These are phyloP conservation scores for Spiromastix sp. DNA, from an alignment of 2,329 filamentous ascomycete genomes.

Conservation along the genomic window DNA sequence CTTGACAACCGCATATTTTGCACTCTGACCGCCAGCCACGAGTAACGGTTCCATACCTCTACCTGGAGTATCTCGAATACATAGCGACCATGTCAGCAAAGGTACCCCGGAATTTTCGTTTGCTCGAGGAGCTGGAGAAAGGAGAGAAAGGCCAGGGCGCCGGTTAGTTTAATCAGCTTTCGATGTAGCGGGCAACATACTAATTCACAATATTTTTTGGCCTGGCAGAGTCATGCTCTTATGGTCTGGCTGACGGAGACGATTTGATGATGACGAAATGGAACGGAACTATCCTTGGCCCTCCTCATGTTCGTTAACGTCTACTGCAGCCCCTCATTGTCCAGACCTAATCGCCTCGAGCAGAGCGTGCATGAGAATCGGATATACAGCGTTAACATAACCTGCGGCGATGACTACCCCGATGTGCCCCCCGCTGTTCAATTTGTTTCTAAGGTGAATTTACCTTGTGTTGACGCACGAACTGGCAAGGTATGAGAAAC, in stretches of 20 bases:
- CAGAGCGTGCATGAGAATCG: constrained; percentile 96
- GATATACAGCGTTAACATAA: constrained; percentile 96
- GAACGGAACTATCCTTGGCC: constrained; percentile 95
- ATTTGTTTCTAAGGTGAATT: constrained; percentile 89
- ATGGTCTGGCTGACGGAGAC: constrained; percentile 86
- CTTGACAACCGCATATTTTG: too few relatives aligned
- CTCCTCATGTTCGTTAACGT: constrained; percentile 66
- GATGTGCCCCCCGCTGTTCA: constrained; percentile 80
- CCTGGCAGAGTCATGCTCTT: constrained; percentile 78
- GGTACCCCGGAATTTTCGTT: constrained; percentile 88
- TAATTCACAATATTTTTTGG: constrained; percentile 15
- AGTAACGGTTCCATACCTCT: too few relatives aligned
- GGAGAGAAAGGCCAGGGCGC: constrained; percentile 95
- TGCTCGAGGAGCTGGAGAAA: constrained; percentile 96
- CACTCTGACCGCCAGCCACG: too few relatives aligned
- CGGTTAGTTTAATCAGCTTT: constrained; percentile 35
- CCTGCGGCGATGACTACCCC: constrained; percentile 84
- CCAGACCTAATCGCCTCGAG: constrained; percentile 5
- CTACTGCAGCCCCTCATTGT: too few relatives aligned
- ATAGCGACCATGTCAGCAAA: constrained; percentile 56
- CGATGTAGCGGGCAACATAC: constrained; percentile 2
- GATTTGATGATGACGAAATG: constrained; percentile 97
- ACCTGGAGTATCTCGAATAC: too few relatives aligned
- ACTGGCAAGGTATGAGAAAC: constrained; percentile 61
- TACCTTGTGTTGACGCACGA: constrained; percentile 79